These are phyloP conservation scores for Mycena pura DNA, from an alignment of 768 basidiomycete species.

Conservation along the genomic window DNA sequence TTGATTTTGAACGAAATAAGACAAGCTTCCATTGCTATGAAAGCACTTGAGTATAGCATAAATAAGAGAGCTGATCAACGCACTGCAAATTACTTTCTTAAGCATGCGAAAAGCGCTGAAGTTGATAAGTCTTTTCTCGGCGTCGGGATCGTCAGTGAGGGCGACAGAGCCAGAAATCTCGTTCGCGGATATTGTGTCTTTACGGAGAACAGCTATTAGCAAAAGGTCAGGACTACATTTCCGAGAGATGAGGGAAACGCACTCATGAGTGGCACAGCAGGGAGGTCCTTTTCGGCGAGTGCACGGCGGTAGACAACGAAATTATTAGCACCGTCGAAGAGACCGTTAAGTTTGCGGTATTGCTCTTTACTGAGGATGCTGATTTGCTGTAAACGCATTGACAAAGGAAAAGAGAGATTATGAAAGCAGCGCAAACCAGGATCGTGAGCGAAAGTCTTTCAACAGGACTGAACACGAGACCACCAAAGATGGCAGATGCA, in stretches of 20 bases:
- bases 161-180: constrained; percentile 26
- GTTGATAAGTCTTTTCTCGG: constrained; percentile 40
- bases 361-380: constrained; percentile 34
- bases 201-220: constrained; percentile 37
- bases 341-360: constrained; percentile 36
- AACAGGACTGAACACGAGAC: constrained; percentile 48
- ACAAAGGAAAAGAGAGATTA: background rate
- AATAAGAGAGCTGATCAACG: background rate
- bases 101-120: constrained; percentile 45
- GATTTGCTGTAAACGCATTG: constrained; percentile 27
- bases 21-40: constrained; percentile 53
- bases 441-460: constrained; percentile 44
- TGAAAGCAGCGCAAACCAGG: constrained; percentile 34
- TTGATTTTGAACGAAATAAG: constrained; percentile 50
- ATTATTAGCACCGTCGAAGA: constrained; percentile 38
- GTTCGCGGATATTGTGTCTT: constrained; percentile 35
- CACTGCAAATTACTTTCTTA: constrained; percentile 50
- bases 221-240: background rate
- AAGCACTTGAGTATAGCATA: background rate
- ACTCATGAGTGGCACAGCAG: constrained; percentile 45
- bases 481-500: constrained; percentile 48
- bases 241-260: constrained; percentile 8
- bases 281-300: constrained; percentile 30
- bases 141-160: constrained; percentile 17
- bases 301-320: constrained; percentile 35